Base-by-base conservation (phyloP, 2,329 filamentous ascomycete species). In the Cladorrhinum sp. region DNA sequence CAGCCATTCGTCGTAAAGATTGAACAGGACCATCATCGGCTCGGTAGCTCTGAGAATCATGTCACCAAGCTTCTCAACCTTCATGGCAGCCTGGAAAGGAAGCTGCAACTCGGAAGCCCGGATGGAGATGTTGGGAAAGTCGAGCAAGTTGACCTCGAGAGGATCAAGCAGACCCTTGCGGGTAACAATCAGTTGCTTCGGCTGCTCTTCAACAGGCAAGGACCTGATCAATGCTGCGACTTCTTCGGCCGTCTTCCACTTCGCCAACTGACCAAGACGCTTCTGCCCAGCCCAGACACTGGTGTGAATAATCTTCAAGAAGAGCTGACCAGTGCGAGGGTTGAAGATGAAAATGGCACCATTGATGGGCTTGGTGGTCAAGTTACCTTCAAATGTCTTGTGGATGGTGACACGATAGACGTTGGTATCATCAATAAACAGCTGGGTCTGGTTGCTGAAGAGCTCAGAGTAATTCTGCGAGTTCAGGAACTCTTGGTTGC, bases 281-380 rank as follows among this genome's bases (percentile, higher is more conserved):
- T 99, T 99, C 78, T 99, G 95, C 58, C 95, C 95, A 56, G 95
- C 95, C 95, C 95, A 99, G 26, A 99, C 96, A 72, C 93, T 97
- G 1, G 95, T 99, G 77, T 99, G 96, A 67, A 99, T 99, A 69
- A 99, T 98, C 83, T 99, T 99, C 73, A 99, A 78, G 86, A 99
- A 99, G 42, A 99, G 79, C 72, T 99, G 95, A 55, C 95, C 95
- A 57, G 95, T 99, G 61, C 94, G 87, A n/a, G 96, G 95, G 74
- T 99, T 99, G 85, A 99, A 98, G 73, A 99, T 99, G 81, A 99
- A 99, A 74, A 99, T 98, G 51, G 96, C 95, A 73, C 95, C 95
- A 74, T 99, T 99, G 82, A 99, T 99, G 2, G 95, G 95, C 77
- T 99, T 99, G 1, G 95, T 99, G 0, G 95, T 99, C 85, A 99